phyloP scores from a whole-genome alignment of 2,329 filamentous ascomycete species.

The Pseudogymnoascus sp. region DNA sequence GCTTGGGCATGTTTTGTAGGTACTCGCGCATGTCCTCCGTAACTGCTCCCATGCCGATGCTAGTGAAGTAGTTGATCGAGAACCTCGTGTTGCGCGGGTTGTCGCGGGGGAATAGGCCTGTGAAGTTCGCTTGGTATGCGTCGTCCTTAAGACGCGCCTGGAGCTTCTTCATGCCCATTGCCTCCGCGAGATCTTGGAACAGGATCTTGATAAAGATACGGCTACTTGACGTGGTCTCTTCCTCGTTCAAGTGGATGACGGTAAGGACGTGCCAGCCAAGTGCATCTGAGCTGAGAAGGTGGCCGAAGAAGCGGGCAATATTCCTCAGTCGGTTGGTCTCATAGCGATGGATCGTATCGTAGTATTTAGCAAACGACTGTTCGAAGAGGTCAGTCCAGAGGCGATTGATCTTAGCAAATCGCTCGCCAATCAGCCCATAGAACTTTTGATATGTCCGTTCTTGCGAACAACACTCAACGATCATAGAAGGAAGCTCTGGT shows the following conservation, averaged over 20 bases:
- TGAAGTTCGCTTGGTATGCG: constrained; percentile 66
- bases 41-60: constrained; percentile 88
- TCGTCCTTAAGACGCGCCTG: constrained; percentile 72
- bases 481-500: constrained; percentile 87
- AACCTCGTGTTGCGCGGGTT: constrained; percentile 87
- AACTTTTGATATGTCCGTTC: constrained; percentile 97
- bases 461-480: constrained; percentile 93
- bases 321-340: constrained; percentile 94
- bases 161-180: constrained; percentile 75
- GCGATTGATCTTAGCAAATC: constrained; percentile 92
- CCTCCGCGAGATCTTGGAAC: constrained; percentile 85
- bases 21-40: constrained; percentile 93
- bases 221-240: constrained; percentile 91
- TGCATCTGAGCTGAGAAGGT: constrained; percentile 79
- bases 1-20: constrained; percentile 83
- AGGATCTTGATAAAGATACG: constrained; percentile 98
- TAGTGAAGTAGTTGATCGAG: constrained; percentile 99
- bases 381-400: constrained; percentile 93
- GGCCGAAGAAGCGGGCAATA: constrained; percentile 89
- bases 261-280: constrained; percentile 88
- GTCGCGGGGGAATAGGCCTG: constrained; percentile 84
- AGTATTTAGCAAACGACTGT: constrained; percentile 83
- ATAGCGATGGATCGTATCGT: constrained; percentile 94
- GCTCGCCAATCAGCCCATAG: constrained; percentile 87
- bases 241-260: constrained; percentile 83